Conservation (phyloP, 2,329 filamentous ascomycete genomes). For the Byssochlamys sp. region DNA sequence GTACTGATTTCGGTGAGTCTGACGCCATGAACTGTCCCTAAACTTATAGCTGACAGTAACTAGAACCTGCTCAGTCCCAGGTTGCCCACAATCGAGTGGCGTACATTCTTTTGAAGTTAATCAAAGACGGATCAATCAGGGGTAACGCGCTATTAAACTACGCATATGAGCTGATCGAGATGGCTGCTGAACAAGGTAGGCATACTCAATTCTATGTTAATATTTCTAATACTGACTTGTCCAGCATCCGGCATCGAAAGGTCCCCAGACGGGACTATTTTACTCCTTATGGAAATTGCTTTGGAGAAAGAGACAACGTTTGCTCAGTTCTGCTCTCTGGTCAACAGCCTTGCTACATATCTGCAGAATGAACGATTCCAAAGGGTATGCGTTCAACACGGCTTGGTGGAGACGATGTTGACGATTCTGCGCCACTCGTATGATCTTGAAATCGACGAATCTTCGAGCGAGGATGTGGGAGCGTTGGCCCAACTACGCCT, state of each 20-base stretch:
- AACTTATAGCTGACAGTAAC: constrained; percentile 10
- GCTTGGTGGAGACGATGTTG: constrained; percentile 23
- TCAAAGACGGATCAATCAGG: constrained; percentile 22
- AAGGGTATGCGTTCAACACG: constrained; percentile 22
- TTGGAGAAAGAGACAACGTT: constrained; percentile 16
- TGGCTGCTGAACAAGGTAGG: constrained; percentile 31
- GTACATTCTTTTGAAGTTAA: constrained; percentile 28
- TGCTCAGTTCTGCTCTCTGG: constrained; percentile 23
- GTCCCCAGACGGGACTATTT: constrained; percentile 26
- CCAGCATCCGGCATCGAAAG: constrained; percentile 25
- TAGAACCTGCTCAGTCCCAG: constrained; percentile 32
- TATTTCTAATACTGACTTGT: constrained; percentile 4
- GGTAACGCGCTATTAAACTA: constrained; percentile 27
- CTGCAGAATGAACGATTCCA: constrained; percentile 32
- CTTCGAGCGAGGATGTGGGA: constrained; percentile 25
- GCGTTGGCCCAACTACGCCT: constrained; percentile 25
- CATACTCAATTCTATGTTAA: background rate
- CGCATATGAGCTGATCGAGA: constrained; percentile 32
- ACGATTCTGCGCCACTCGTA: constrained; percentile 24
- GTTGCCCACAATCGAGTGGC: constrained; percentile 26
- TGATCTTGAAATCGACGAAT: constrained; percentile 14
- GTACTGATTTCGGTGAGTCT: constrained; percentile 33
- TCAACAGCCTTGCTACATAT: constrained; percentile 24
- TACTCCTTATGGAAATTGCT: constrained; percentile 25
- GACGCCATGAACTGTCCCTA: background rate